These are phyloP conservation scores for Pseudocohnilembus persalinus DNA, from an alignment of 169 alveolate species.

Conservation along the genomic window DNA sequence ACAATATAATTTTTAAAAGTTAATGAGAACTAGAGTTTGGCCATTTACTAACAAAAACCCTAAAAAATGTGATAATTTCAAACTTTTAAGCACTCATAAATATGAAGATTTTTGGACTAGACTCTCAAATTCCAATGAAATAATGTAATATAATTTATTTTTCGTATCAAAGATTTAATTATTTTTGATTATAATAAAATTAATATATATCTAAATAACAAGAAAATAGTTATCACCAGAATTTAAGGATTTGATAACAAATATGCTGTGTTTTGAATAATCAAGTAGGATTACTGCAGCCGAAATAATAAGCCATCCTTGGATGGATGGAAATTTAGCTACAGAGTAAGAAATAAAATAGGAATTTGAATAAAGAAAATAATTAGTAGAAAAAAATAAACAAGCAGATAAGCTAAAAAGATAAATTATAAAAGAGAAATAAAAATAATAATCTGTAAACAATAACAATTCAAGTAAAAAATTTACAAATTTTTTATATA, in stretches of 20 bases:
- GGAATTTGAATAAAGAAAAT: constrained; percentile 27
- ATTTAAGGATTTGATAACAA: constrained; percentile 58
- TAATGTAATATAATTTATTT: neutral
- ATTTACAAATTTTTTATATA: too few species aligned
- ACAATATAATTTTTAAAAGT: too few species aligned
- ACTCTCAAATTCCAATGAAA: constrained; percentile 57
- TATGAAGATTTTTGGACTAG: constrained; percentile 62
- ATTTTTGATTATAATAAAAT: too few species aligned
- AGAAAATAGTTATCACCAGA: constrained; percentile 54
- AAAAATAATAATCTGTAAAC: neutral
- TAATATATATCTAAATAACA: too few species aligned
- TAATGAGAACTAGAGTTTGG: constrained; percentile 61
- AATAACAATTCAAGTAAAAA: neutral
- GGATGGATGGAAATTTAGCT: constrained; percentile 49
- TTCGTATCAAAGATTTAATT: too few species aligned
- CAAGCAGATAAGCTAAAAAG: too few species aligned
- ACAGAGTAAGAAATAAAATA: constrained; percentile 13
- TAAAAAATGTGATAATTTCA: constrained; percentile 33
- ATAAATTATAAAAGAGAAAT: neutral
- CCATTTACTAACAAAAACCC: constrained; percentile 67
- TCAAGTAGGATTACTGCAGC: constrained; percentile 60
- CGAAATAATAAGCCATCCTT: constrained; percentile 64
- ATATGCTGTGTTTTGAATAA: constrained; percentile 69
- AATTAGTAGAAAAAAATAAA: neutral
- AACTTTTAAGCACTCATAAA: constrained; percentile 15